These are phyloP conservation scores for Thyridium curvatum DNA, from an alignment of 2,329 filamentous ascomycete genomes.

Conservation along the genomic window DNA sequence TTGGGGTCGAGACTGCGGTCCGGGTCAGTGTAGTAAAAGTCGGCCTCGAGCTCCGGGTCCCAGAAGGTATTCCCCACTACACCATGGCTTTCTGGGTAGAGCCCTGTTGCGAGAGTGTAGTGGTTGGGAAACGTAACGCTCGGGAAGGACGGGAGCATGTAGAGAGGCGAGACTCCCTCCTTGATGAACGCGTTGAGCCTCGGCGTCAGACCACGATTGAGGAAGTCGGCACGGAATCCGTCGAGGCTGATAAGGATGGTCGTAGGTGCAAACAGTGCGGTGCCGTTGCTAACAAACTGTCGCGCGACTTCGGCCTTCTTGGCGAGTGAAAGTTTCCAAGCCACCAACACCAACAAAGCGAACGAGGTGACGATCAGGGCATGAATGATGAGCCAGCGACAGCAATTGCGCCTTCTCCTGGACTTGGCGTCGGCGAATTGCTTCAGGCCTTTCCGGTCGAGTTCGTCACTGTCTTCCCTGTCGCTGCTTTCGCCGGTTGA, in stretches of 20 bases:
- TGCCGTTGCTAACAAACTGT: conserved; percentile 66
- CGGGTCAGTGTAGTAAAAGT: conserved; percentile 85
- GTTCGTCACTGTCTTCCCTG: conserved; percentile 51
- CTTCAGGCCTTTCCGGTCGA: conserved; percentile 47
- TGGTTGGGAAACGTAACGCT: conserved; percentile 97
- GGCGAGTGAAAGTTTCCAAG: conserved; percentile 51
- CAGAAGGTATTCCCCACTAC: conserved; percentile 93
- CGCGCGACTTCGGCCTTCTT: conserved; percentile 22
- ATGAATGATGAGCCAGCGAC: conserved; percentile 48
- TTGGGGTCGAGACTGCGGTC: conserved; percentile 70
- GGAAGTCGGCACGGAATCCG: conserved; percentile 91
- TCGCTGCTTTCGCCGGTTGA: conserved; percentile 57
- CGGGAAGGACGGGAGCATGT: conserved; percentile 92
- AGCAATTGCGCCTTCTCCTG: conserved; percentile 45
- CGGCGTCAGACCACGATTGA: conserved; percentile 77
- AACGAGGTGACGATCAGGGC: conserved; percentile 46
- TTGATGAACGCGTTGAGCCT: conserved; percentile 71
- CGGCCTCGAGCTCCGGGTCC: conserved; percentile 69
- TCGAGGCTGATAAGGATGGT: conserved; percentile 92
- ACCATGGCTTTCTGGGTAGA: conserved; percentile 90
- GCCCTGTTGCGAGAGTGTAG: conserved; percentile 84
- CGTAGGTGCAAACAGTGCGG: conserved; percentile 81
- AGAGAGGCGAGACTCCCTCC: conserved; percentile 81
- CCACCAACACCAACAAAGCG: conserved; percentile 47
- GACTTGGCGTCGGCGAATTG: conserved; percentile 39